Evolutionary conservation across 2,329 filamentous ascomycete genomes (phyloP).

Genomic region (Whalleya microplaca): DNA sequence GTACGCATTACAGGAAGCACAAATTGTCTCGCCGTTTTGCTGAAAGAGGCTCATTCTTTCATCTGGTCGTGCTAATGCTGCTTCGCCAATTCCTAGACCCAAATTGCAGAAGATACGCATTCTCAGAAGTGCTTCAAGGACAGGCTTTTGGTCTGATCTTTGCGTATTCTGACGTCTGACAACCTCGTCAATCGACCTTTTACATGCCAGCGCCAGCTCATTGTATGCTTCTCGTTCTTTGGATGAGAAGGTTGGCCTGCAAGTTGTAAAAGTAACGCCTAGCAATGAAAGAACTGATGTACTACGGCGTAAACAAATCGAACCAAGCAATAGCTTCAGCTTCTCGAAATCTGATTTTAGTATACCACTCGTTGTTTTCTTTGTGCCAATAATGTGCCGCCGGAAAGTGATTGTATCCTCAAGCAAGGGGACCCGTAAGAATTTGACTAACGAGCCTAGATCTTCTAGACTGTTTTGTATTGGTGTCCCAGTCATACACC

Average conservation of each 20-base stretch:
- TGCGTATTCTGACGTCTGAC: conserved; percentile 2
- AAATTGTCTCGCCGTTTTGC: conserved; percentile 10
- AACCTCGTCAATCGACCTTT: conserved; percentile 12
- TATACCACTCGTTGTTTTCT: conserved; percentile 1
- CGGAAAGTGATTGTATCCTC: conserved; percentile 16
- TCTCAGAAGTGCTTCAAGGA: conserved; percentile 26
- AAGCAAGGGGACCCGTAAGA: conserved; percentile 25
- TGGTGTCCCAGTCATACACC: conserved; percentile 31
- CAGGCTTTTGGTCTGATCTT: conserved; percentile 1
- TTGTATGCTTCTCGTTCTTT: conserved; percentile 14
- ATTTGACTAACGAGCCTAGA: conserved; percentile 21
- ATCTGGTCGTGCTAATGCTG: not conserved
- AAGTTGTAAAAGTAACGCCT: conserved; percentile 12
- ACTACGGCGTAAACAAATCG: conserved; percentile 24
- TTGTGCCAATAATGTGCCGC: conserved; percentile 14
- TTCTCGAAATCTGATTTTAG: conserved; percentile 17
- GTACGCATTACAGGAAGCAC: conserved; percentile 3
- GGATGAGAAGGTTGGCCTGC: conserved; percentile 8
- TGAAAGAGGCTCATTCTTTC: conserved; percentile 15
- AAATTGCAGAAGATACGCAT: conserved; percentile 33
- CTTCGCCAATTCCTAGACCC: not conserved
- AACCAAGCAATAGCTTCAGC: conserved; percentile 22
- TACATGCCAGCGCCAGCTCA: conserved; percentile 9
- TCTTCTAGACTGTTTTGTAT: conserved; percentile 30
- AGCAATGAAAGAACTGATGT: conserved; percentile 16